Base-by-base conservation (phyloP, 768 basidiomycete genomes). In the Ramaria sp. region DNA sequence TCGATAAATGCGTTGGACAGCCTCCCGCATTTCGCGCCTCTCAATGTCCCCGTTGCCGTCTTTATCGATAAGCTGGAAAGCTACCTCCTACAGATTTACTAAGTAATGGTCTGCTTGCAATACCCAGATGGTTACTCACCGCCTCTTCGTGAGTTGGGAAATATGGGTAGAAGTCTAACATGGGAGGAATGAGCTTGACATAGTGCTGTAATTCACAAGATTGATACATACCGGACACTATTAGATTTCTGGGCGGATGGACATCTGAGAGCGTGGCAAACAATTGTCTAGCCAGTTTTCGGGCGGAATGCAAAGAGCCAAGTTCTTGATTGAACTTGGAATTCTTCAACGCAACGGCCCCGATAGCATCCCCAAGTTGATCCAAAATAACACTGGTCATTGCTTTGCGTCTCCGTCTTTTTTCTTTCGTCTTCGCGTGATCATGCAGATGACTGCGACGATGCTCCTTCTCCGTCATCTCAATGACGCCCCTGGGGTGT, bases 1-100 rank as follows among this genome's bases (percentile, higher is more conserved):
- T 49, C 78, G 74, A 64, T 91, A 91, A 46, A 90, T 88, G 38
- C 86, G 72, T 60, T 86, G 84, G 7, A 91, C 88, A 1, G 84
- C 85, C 63, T 87, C 85, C 34, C 88, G 78, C 86, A 90, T 91
- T 68, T 91, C 88, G 19, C 71, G 74, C 65, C 82, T 88, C 2
- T 75, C 77, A 48, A 90, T 84, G 62, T 90, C 88, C 10, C 87
- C 88, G 63, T 91, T 91, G n/a, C 77, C 82, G 65, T 89, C 88
- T 65, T 83, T 85, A 65, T 90, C 88, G 59, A 89, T 89, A 6
- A 88, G 60, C 12, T 72, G 70, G 60, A 89, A 90, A 10, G 84
- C 84, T 27, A 77, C 79, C 57, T 84, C 78, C 81, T 86, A 64
- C 7, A 49, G 11, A 53, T 31, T 22, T 43, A 49, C 5, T 30